Evolutionary conservation across 164 flowering plant genomes (phyloP), one percentile per base, ranked within the genome.

Genomic region (Euptelea pleiosperma): DNA sequence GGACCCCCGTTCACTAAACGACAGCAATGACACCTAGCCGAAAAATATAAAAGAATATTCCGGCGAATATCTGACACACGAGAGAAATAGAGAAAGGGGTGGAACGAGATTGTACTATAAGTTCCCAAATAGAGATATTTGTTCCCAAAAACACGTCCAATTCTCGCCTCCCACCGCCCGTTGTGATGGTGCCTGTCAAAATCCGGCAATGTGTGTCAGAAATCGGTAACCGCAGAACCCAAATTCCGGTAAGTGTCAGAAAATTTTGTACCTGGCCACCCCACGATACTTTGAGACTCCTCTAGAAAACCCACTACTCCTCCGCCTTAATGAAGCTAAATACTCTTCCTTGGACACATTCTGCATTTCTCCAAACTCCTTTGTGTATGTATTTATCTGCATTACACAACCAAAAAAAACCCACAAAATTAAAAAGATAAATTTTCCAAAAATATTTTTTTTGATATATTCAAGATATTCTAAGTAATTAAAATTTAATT

Each of bases 221-320:
- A 24, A 24, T 39, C 44, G 25, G 25, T 10, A 19, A 21, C 35
- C 44, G 48, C 45, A 22, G 35, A 68, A 36, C 15, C 55, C 18
- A 29, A 41, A 41, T 28, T 36, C 31, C 54, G 41, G 41, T 29
- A 28, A 55, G 0, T 3, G 9, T 30, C n/a, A 0, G 5, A 22
- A 36, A 58, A 19, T 1, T 12, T 9, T 44, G 22, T 73, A 89
- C 98, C 90, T 82, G 0, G 99, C 99, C 10, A 94, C 99, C 10
- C 99, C 99, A 2, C 99, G 85, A 46, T 94, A 94, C 59, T 91
- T 88, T 3, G 99, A 94, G 18, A 88, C 96, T 1, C 99, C 99
- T 64, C 99, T 79, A 0, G 99, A 82, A 56, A 94, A 91, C 6
- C 99, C 99, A 53, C 88, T 88, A 62, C 99, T 91, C 53, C 70